Evolutionary conservation across 176 grass and related monocot species (phyloP).

Genomic region (Neostapfia colusana): DNA sequence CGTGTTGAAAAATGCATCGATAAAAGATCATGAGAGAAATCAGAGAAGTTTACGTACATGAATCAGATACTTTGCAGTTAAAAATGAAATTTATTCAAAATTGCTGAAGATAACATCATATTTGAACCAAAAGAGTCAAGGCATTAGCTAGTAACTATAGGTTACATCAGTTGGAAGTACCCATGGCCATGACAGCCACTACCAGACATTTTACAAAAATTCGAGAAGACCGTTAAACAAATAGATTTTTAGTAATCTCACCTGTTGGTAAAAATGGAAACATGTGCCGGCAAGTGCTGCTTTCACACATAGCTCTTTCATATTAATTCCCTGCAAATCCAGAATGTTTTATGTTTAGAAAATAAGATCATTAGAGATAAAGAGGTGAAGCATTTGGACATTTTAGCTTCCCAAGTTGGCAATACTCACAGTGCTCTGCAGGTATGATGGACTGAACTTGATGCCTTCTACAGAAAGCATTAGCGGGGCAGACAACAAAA

Average conservation of each 20-base stretch:
- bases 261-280: constrained; percentile 98
- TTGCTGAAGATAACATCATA: neutral
- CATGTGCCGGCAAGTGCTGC: constrained; percentile 67
- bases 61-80: neutral
- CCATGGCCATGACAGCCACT: neutral
- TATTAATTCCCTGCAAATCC: constrained; percentile 63
- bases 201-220: neutral
- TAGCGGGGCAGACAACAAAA: constrained; percentile 66
- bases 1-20: neutral
- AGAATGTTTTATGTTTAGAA: constrained; percentile 16
- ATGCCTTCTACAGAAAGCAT: constrained; percentile 77
- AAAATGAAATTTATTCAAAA: neutral
- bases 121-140: neutral
- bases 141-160: neutral
- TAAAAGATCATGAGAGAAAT: neutral
- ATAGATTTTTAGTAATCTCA: constrained; percentile 26
- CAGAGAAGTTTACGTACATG: neutral
- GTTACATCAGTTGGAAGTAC: neutral
- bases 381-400: neutral
- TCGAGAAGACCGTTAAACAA: constrained; percentile 18
- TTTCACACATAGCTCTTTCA: constrained; percentile 66
- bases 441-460: constrained; percentile 72
- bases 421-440: constrained; percentile 70
- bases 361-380: constrained; percentile 6
- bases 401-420: constrained; percentile 1